phyloP scores from a whole-genome alignment of 495 filamentous ascomycete genomes.

The Penicilliopsis zonata region DNA sequence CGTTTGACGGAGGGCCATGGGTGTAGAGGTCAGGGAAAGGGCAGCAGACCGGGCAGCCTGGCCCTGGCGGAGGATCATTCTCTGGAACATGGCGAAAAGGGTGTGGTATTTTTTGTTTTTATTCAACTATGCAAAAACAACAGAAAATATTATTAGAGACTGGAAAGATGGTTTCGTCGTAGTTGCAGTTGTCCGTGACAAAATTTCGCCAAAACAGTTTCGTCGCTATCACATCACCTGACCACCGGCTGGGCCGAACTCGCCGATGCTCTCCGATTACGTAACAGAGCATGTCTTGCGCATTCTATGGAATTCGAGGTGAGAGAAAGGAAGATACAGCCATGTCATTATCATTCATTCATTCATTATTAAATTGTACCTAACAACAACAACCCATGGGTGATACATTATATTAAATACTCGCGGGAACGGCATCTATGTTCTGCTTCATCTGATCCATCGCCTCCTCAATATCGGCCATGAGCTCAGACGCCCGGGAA shows the following conservation, averaged over 20 bases:
- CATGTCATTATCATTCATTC: neutral
- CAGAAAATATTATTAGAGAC: conserved; percentile 1
- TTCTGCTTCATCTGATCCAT: conserved; percentile 38
- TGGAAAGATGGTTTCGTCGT: conserved; percentile 3
- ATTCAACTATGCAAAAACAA: no score
- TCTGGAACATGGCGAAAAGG: conserved; percentile 27
- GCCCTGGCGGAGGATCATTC: conserved; percentile 30
- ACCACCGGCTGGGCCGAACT: neutral
- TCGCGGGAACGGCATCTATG: no score
- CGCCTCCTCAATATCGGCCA: conserved; percentile 48
- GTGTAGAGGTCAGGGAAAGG: conserved; percentile 20
- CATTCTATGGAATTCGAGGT: no score
- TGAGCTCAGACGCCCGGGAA: conserved; percentile 47
- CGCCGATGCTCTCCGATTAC: no score
- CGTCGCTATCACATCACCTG: conserved; percentile 3
- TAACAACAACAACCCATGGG: no score
- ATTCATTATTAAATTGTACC: no score
- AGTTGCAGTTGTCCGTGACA: no score
- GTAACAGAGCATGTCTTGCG: no score
- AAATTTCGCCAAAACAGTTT: conserved; percentile 4
- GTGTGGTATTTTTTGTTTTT: no score
- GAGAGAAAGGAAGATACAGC: no score
- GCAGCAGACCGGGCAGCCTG: conserved; percentile 29
- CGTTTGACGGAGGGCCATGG: conserved; percentile 23
- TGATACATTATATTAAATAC: no score